Conservation (phyloP, 2,329 filamentous ascomycete genomes). For the Calonectria leucothoes region DNA sequence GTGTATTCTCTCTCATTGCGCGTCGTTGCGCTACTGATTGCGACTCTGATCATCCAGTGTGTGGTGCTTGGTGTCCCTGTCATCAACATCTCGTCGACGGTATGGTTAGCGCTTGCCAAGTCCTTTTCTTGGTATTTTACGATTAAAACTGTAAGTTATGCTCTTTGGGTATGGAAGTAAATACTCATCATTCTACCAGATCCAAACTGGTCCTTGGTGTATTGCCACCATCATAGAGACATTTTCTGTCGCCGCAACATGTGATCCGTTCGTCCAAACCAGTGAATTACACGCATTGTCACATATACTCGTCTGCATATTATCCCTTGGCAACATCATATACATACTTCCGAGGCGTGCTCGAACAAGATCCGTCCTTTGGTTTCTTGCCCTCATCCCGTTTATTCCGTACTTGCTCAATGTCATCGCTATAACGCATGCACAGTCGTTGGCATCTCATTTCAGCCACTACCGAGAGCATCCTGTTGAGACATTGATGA, state of each 20-base stretch:
- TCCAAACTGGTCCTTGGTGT: slow-evolving; percentile 40
- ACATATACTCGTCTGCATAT: slow-evolving; percentile 41
- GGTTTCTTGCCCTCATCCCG: slow-evolving; percentile 45
- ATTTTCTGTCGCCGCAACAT: slow-evolving; percentile 47
- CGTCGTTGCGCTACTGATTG: not conserved
- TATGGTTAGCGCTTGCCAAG: slow-evolving; percentile 43
- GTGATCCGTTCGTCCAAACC: slow-evolving; percentile 41
- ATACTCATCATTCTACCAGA: not conserved
- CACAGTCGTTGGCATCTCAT: slow-evolving; percentile 29
- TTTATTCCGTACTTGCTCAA: slow-evolving; percentile 47
- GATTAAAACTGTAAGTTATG: slow-evolving; percentile 43
- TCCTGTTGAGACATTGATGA: slow-evolving; percentile 49
- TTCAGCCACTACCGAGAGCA: slow-evolving; percentile 39
- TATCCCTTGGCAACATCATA: slow-evolving; percentile 47
- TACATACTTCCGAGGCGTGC: slow-evolving; percentile 45
- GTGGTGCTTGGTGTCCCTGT: not conserved
- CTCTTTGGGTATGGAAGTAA: too few species aligned
- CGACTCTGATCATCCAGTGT: not conserved
- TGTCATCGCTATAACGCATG: slow-evolving; percentile 34
- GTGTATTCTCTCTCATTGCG: not conserved
- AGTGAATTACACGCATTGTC: slow-evolving; percentile 42
- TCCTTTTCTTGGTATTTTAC: slow-evolving; percentile 50
- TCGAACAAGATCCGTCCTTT: slow-evolving; percentile 42
- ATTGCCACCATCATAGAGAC: slow-evolving; percentile 43
- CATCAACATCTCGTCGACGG: not conserved